phyloP scores from a whole-genome alignment of 148 eudicot genomes.

The Persicaria maculosa region DNA sequence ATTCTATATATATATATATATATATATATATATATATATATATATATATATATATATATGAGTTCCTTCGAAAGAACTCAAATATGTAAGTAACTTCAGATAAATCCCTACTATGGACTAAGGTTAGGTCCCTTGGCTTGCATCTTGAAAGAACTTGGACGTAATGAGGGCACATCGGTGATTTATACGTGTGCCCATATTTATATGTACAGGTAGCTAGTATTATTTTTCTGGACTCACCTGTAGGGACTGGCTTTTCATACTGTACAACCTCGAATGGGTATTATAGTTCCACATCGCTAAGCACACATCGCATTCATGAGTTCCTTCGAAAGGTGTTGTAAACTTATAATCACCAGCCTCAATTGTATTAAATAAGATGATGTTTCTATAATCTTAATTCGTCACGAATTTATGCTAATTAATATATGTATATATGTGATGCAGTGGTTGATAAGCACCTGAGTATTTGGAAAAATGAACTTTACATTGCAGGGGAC shows the following conservation, averaged over 20 bases:
- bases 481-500: slow-evolving; percentile 24
- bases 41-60: too few species aligned
- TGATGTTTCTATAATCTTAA: too few species aligned
- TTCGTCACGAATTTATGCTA: background rate
- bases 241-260: slow-evolving; percentile 25
- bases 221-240: slow-evolving; percentile 22
- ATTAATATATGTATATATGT: background rate
- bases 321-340: slow-evolving; percentile 22
- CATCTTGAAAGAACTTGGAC: too few species aligned
- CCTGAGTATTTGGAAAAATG: slow-evolving; percentile 19
- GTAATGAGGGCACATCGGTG: too few species aligned
- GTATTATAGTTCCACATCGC: slow-evolving; percentile 8
- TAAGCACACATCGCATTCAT: slow-evolving; percentile 1
- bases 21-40: too few species aligned
- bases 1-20: too few species aligned
- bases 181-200: too few species aligned
- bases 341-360: background rate
- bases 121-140: too few species aligned
- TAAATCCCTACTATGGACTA: too few species aligned
- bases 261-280: slow-evolving; percentile 19
- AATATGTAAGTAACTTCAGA: too few species aligned
- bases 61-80: too few species aligned
- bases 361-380: background rate
- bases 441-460: slow-evolving; percentile 31
- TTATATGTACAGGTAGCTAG: slow-evolving; percentile 14